Evolutionary conservation across 345 rosid species (phyloP).

Genomic region (Eucalyptus dawsonii): DNA sequence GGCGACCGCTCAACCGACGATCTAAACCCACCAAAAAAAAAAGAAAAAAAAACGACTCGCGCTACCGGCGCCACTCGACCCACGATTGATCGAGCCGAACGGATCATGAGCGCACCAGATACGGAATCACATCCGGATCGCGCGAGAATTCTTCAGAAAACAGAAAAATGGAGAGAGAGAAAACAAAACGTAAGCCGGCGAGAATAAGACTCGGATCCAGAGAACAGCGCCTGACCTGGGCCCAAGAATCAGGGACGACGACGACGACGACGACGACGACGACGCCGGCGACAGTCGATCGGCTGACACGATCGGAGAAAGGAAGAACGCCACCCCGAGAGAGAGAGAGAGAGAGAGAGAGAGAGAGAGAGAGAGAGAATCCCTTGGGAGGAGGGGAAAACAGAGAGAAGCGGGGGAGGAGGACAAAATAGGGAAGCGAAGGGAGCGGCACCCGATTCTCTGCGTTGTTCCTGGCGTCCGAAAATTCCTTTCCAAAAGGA

Average conservation of each 20-base stretch:
- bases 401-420: neutral
- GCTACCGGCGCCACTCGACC: neutral
- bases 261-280: neutral
- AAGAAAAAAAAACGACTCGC: neutral
- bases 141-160: neutral
- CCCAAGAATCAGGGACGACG: neutral
- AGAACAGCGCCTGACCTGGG: neutral
- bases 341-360: neutral
- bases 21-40: neutral
- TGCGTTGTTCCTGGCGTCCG: neutral
- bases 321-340: neutral
- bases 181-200: neutral
- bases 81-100: neutral
- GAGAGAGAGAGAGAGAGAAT: neutral
- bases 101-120: neutral
- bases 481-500: neutral
- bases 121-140: neutral
- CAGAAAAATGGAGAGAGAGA: neutral
- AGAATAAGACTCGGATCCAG: neutral
- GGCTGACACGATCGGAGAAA: neutral
- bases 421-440: neutral
- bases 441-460: neutral
- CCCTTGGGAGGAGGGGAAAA: neutral
- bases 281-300: neutral
- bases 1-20: neutral